Evolutionary conservation across 2,329 filamentous ascomycete genomes (phyloP), one percentile per base, ranked within the genome.

Genomic region (Cordyceps cateniannulata): DNA sequence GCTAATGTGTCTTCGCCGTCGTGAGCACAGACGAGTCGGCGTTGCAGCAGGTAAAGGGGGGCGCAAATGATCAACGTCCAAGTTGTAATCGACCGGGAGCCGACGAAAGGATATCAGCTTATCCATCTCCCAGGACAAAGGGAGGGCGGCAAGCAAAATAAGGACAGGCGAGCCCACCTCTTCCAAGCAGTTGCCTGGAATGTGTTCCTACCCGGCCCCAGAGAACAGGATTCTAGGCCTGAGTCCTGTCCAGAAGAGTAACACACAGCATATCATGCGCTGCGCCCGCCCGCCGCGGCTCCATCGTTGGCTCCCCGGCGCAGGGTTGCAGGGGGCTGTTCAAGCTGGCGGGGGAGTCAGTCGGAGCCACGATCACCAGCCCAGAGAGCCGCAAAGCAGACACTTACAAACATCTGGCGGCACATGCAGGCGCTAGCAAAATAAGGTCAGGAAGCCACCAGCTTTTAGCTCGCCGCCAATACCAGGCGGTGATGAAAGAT

Each of bases 241-340:
- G n/a, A 16, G 32, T 52, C 49, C 50, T 52, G 50, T 22, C 25
- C 7, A 29, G 25, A 29, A 25, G 10, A 29, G 32, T 20, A 12
- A 38, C 27, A 35, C 27, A 49, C 20, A 25, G 25, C 20, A 27
- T 18, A n/a, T 32, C 27, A 38, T 25, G 42, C 22, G 29, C 20
- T 57, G 42, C 44, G 40, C 54, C 20, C 53, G 53, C 27, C 53
- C 54, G 16, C 54, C 54, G 54, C 54, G 54, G 54, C 54, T 57
- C 54, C 54, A 44, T 12, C 54, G 54, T 49, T 57, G 44, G 44
- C 22, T 40, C 5, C 44, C 54, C 54, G 54, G 54, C 54, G 29
- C 29, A 48, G 54, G 18, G 44, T 49, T 57, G 22, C 44, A 57
- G 54, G 42, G 38, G 44, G 29, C 25, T 47, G 12, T 56, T 40